Evolutionary conservation across 345 rosid genomes (phyloP).

Genomic region (Noccaea bulbosa): DNA sequence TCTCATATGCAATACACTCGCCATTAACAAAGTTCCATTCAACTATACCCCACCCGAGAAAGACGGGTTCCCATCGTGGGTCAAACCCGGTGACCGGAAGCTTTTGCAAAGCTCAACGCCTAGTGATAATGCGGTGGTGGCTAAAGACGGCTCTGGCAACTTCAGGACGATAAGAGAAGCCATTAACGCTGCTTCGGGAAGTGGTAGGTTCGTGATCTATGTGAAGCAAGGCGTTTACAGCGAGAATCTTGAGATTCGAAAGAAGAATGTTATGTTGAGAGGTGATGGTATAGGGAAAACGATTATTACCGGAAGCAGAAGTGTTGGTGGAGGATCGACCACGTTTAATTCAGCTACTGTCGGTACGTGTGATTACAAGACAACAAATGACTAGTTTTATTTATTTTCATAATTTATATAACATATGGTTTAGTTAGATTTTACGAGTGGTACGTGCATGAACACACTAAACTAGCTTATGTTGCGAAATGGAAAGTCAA

Average conservation of each 20-base stretch:
- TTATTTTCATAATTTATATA: background rate
- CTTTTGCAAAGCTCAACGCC: constrained; percentile 64
- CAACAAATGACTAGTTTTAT: background rate
- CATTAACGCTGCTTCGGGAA: constrained; percentile 63
- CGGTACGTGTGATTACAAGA: constrained; percentile 57
- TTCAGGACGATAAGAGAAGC: constrained; percentile 71
- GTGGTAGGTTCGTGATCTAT: constrained; percentile 66
- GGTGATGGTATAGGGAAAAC: constrained; percentile 82
- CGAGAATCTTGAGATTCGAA: constrained; percentile 65
- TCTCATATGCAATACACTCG: constrained; percentile 68
- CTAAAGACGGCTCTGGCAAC: constrained; percentile 86
- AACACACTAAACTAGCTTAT: constrained; percentile 1
- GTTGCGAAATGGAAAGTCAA: background rate
- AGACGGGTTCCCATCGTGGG: constrained; percentile 79
- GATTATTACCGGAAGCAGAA: constrained; percentile 77
- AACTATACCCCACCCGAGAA: constrained; percentile 47
- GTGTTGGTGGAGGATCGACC: constrained; percentile 84
- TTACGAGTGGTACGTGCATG: constrained; percentile 20
- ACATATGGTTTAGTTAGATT: background rate
- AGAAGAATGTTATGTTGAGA: constrained; percentile 75
- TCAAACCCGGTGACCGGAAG: constrained; percentile 71
- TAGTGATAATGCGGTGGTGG: constrained; percentile 70
- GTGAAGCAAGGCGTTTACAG: constrained; percentile 75
- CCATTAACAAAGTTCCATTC: constrained; percentile 63
- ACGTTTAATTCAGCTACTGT: constrained; percentile 90